Conservation (phyloP, 169 alveolate genomes). For the Theileria sp. region DNA sequence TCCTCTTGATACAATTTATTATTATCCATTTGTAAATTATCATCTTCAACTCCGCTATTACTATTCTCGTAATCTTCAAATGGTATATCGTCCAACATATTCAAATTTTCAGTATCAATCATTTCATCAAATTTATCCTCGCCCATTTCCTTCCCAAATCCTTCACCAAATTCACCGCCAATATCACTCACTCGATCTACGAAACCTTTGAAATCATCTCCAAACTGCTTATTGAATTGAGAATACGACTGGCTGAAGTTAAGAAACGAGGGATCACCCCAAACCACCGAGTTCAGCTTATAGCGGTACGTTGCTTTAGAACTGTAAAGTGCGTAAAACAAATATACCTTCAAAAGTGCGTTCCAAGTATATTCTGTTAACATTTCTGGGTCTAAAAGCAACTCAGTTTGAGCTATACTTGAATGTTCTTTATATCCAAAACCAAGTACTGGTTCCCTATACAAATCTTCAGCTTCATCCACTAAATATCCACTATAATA, state of each 20-base stretch:
- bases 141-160: not conserved
- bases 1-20: slow-evolving; percentile 28
- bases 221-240: slow-evolving; percentile 25
- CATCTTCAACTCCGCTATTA: slow-evolving; percentile 30
- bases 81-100: not conserved
- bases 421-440: slow-evolving; percentile 37
- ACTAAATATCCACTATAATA: not conserved
- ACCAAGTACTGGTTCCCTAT: slow-evolving; percentile 27
- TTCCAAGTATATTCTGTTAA: slow-evolving; percentile 49
- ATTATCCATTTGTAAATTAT: slow-evolving; percentile 6
- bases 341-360: slow-evolving; percentile 19
- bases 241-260: slow-evolving; percentile 14
- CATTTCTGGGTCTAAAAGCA: slow-evolving; percentile 24
- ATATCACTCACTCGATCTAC: not conserved
- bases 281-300: slow-evolving; percentile 36
- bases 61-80: not conserved
- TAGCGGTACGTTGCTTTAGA: slow-evolving; percentile 18
- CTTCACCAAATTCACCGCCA: not conserved
- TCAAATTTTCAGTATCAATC: not conserved
- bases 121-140: not conserved
- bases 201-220: slow-evolving; percentile 2
- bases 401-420: slow-evolving; percentile 7
- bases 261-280: slow-evolving; percentile 28
- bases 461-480: not conserved
- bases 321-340: slow-evolving; percentile 47